phyloP scores from a whole-genome alignment of 257 asterid genomes.

The Solanum piurae region DNA sequence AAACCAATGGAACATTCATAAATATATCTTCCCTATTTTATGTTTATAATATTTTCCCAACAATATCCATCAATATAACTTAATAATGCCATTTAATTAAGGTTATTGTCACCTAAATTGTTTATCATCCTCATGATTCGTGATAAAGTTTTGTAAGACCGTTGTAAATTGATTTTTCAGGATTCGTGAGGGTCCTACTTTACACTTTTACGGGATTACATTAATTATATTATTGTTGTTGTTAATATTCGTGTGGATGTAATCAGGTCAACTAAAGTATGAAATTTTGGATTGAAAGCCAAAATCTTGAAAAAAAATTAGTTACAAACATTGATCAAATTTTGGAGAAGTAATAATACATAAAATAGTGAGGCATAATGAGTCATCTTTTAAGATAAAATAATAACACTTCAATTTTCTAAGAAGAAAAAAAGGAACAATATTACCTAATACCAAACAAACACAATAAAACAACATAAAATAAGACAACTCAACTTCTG shows the following conservation, averaged over 20 bases:
- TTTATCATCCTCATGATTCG: not conserved
- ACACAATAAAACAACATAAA: not conserved
- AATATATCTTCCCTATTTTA: not conserved
- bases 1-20: not conserved
- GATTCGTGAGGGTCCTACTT: not conserved
- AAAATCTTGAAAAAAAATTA: not conserved
- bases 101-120: not conserved
- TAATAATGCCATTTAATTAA: not conserved
- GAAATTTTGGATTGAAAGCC: not conserved
- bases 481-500: not conserved
- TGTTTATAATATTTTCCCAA: not conserved
- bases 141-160: not conserved
- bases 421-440: not conserved
- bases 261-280: not conserved
- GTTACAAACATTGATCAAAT: not conserved
- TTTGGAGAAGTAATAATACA: not conserved
- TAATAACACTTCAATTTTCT: not conserved
- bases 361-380: not conserved
- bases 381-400: not conserved
- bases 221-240: not conserved
- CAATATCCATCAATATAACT: not conserved
- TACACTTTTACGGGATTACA: fast-evolving
- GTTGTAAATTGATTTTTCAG: not conserved
- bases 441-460: not conserved
- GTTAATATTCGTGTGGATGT: not conserved